Evolutionary conservation across 176 grass and related monocot species (phyloP), one percentile per base, ranked within the genome.

Genomic region (Microstegium vimineum): DNA sequence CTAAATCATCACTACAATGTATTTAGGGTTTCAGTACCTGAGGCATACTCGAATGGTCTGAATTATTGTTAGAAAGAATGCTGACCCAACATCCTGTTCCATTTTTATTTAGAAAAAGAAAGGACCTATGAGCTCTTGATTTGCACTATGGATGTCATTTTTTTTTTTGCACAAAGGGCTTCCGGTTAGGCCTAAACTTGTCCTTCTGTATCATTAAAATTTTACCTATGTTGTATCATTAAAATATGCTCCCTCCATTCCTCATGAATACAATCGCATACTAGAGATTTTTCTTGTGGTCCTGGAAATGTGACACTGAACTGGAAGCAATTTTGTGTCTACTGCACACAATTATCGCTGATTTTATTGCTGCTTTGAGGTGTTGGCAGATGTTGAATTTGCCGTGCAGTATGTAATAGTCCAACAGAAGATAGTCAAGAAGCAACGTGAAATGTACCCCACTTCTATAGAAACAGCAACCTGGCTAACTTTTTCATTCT

Each of bases 1-100:
- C 60, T 98, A 51, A 98, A 98, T 82, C 95, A 98, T 79, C 95
- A 90, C 63, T 98, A 98, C 73, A 91, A 85, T 2, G 95, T 95
- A 17, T 95, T 90, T 80, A 88, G 85, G 75, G 45, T 95, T 65
- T 80, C 66, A 82, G 81, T 95, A 81, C 86, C 89, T 61, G 76
- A 88, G 27, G 73, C 54, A 13, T 85, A 78, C 52, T 46, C 26
- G 56, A 86, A 82, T 77, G 17, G 34, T 38, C 82, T 18, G 16
- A 76, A 6, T 71, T 10, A 30, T n/a, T 65, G 8, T 66, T 66
- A 8, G 15, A 63, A 30, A 14, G 8, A 74, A 10, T 47, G 31
- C 30, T 77, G 37, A 74, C 16, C 0, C 1, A n/a, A 35, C 8
- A 54, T 16, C 8, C 31, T 30, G 41, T 20, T 23, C 10, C 2